These are phyloP conservation scores for Metschnikowia continentalis DNA, from an alignment of 805 yeast genomes.

Conservation along the genomic window DNA sequence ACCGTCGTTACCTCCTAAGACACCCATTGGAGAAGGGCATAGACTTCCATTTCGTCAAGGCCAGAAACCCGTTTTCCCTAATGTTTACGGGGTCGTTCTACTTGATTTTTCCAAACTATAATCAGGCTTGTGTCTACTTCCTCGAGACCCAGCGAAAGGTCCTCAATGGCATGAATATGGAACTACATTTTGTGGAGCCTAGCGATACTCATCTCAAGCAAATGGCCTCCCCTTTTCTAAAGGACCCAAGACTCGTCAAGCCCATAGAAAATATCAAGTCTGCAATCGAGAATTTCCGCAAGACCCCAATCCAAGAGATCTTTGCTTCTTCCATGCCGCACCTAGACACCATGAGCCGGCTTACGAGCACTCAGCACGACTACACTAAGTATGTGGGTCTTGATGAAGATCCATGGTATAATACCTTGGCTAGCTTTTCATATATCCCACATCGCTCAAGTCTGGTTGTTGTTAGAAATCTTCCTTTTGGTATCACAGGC, in stretches of 20 bases:
- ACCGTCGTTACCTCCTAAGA: constrained; percentile 25
- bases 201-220: constrained; percentile 20
- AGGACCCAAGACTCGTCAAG: background rate
- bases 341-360: constrained; percentile 1
- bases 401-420: constrained; percentile 14
- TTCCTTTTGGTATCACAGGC: constrained; percentile 43
- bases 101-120: constrained; percentile 44
- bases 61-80: constrained; percentile 45
- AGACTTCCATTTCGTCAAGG: constrained; percentile 43
- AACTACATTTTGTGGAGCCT: constrained; percentile 42
- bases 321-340: constrained; percentile 6
- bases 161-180: constrained; percentile 48
- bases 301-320: constrained; percentile 3
- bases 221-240: constrained; percentile 30
- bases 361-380: constrained; percentile 4
- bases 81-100: constrained; percentile 48
- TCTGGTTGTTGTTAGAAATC: constrained; percentile 40
- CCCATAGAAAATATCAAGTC: constrained; percentile 5
- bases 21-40: constrained; percentile 20
- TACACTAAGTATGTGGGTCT: constrained; percentile 5
- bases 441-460: constrained; percentile 19
- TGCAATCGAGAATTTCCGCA: constrained; percentile 6
- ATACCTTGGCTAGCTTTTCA: constrained; percentile 16
- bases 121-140: constrained; percentile 50
- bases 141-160: constrained; percentile 46